These are phyloP conservation scores for Talaromyces sp. DNA, from an alignment of 2,329 filamentous ascomycete genomes.

Conservation along the genomic window DNA sequence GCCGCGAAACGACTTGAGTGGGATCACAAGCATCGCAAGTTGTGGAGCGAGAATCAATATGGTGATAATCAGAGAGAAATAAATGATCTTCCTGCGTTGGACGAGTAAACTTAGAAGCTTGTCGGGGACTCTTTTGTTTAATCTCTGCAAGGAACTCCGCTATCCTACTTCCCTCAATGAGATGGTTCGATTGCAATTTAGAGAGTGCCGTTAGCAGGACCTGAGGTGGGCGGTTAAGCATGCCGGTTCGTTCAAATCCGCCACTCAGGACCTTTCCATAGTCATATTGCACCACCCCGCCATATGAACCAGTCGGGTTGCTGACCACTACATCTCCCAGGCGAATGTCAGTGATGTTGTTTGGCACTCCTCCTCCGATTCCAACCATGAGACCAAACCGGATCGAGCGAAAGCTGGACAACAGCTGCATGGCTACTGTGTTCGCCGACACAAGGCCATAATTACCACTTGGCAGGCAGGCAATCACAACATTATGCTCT, in stretches of 20 bases:
- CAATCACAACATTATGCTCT: neutral
- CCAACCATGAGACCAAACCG: neutral
- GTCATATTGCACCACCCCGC: neutral
- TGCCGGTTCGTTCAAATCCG: neutral
- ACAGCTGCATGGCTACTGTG: neutral
- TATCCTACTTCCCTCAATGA: neutral
- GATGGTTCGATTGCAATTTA: neutral
- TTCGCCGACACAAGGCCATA: neutral
- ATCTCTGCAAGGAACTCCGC: neutral
- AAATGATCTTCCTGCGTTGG: neutral
- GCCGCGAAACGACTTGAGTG: neutral
- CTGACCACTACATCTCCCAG: neutral
- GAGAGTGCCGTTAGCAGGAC: neutral
- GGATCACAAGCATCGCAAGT: neutral
- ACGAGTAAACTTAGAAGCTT: neutral
- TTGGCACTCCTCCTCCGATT: neutral
- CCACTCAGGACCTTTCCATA: neutral
- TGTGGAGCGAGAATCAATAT: neutral
- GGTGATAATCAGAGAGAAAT: neutral
- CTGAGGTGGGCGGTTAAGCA: slow-evolving; percentile 3
- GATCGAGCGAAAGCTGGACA: neutral
- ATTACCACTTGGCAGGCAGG: neutral
- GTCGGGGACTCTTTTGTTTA: neutral
- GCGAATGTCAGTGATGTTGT: neutral
- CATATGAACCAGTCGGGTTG: neutral